Base-by-base conservation (phyloP, 768 basidiomycete species). In the Pulveroboletus sp. region DNA sequence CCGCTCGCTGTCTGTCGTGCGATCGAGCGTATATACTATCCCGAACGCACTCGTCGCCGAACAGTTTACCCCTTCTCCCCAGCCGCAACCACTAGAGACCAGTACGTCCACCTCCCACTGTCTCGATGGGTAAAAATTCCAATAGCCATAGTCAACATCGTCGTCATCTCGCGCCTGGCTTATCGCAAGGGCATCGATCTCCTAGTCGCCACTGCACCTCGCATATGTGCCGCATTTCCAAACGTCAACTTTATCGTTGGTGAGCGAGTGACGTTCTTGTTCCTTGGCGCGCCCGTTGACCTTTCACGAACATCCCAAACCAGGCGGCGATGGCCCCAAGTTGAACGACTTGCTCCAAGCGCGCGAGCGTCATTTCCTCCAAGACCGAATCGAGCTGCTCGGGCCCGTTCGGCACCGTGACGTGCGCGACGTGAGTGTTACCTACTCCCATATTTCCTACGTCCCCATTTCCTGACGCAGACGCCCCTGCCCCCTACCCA, bases 151-250 rank as follows among this genome's bases (percentile, higher is more conserved):
- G 94, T 97, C 49, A 96, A 87, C 3, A 89, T 99, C 39, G 84
- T 99, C 3, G 82, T 96, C 11, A 68, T 99, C 10, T 92, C 93
- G 2, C 83, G 96, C 12, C 73, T 98, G 28, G 92, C 89, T 0
- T 97, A 98, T 61, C 81, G 96, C 43, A 99, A 98, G 72, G 96
- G 96, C 1, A 85, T 99, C 46, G 96, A 99, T 63, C 80, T 99
- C 3, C 80, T 99, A 6, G 89, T 98, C 0, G 93, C 92, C 1
- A 87, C 89, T 0, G 89, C 92, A 0, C 96, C 96, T 0, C 80
- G 84, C 21, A 90, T 99, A 49, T 98, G 95, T 59, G 77, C 77
- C 1, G 72, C 79, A 0, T 95, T 91, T 64, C 89, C 92, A 0
- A 80, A 93, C 53, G 91, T 98, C 42, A 81, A 82, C 37, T 96